These are phyloP conservation scores for Aureobasidium sp. DNA, from an alignment of 2,329 filamentous ascomycete species.

Conservation along the genomic window DNA sequence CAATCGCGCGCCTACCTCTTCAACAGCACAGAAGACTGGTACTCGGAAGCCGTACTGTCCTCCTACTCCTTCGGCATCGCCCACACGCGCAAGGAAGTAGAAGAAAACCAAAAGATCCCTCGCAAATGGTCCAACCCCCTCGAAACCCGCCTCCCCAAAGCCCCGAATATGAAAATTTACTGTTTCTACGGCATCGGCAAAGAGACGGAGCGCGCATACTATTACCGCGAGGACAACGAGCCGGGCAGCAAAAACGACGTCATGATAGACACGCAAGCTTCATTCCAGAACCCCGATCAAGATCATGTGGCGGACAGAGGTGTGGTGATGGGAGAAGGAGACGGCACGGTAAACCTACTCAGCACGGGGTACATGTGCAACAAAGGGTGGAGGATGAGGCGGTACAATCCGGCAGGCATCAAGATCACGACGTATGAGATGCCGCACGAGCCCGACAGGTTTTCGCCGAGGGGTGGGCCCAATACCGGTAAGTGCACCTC, in stretches of 20 bases:
- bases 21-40: slow-evolving; percentile 77
- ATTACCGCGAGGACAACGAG: slow-evolving; percentile 67
- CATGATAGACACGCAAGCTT: slow-evolving; percentile 58
- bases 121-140: slow-evolving; percentile 91
- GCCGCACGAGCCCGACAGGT: slow-evolving; percentile 90
- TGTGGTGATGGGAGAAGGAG: slow-evolving; percentile 90
- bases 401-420: slow-evolving; percentile 81
- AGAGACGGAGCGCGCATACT: slow-evolving; percentile 85
- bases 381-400: slow-evolving; percentile 84
- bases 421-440: slow-evolving; percentile 86
- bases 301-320: slow-evolving; percentile 80
- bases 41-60: slow-evolving; percentile 58
- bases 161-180: slow-evolving; percentile 86
- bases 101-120: slow-evolving; percentile 47
- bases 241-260: slow-evolving; percentile 55
- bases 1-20: slow-evolving; percentile 71
- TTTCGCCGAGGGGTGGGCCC: slow-evolving; percentile 66
- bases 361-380: slow-evolving; percentile 95
- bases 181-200: slow-evolving; percentile 97
- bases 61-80: slow-evolving; percentile 88
- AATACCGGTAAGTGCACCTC: slow-evolving; percentile 45
- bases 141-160: slow-evolving; percentile 75
- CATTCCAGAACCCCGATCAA: slow-evolving; percentile 45
- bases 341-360: slow-evolving; percentile 90
- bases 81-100: slow-evolving; percentile 67